Evolutionary conservation across 176 grass and related monocot species (phyloP), one percentile per base, ranked within the genome.

Genomic region (Lolium rigidum): DNA sequence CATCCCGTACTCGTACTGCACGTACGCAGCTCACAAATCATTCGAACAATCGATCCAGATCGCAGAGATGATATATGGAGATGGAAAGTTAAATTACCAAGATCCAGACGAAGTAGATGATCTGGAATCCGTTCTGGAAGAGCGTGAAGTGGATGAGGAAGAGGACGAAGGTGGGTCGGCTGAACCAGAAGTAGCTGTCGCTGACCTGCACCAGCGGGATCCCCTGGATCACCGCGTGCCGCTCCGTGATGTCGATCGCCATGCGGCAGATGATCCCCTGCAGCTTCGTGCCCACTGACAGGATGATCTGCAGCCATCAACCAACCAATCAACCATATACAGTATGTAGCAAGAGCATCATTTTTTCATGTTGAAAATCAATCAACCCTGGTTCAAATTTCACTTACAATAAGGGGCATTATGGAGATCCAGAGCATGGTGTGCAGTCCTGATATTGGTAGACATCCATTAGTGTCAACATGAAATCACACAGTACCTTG

Each of bases 41-140:
- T 25, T 25, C 39, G 37, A 70, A 43, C 20, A 1, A 16, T 65
- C 13, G 2, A 47, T 10, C 69, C 4, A 46, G 69, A 21, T n/a
- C 14, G 15, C 6, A 72, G 17, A 58, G 35, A 39, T 41, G 54
- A 47, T 22, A 10, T 67, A 37, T 8, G 16, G 16, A 55, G 52
- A 39, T 39, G 28, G 22, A 15, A 24, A 20, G 26, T 48, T 4
- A 60, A 16, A 26, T 50, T 88, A 99, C 97, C 87, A 95, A 85
- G 48, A 99, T 99, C 97, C 94, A 99, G n/a, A 99, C 47, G 86
- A 96, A 96, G 85, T 96, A 95, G 87, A 94, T 99, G 82, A 99
- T 84, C 70, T 99, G 90, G 67, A 99, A 96, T 0, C 94, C 94
- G 82, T 96, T 99, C 92, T 95, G 93, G 86, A 99, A 99, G 61